These are phyloP conservation scores for Kalanchoe fedtschenkoi DNA, from an alignment of 164 flowering plant species.

Conservation along the genomic window DNA sequence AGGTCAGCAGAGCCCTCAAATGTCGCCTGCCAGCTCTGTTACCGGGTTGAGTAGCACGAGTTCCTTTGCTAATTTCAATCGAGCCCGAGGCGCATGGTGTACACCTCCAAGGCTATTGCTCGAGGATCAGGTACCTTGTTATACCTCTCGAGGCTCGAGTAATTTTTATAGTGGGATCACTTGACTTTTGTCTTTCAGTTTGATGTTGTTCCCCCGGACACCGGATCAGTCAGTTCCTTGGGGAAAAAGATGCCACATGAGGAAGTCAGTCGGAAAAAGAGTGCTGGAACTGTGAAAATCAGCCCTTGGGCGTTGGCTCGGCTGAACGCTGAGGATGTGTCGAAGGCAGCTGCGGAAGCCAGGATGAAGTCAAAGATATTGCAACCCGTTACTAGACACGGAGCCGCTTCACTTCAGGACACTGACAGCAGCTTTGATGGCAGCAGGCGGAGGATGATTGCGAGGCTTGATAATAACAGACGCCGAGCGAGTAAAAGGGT, in stretches of 20 bases:
- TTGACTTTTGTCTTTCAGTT: constrained; percentile 33
- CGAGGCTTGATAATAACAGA: constrained; percentile 43
- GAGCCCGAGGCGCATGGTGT: constrained; percentile 92
- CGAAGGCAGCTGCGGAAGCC: constrained; percentile 83
- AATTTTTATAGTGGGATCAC: too few species aligned
- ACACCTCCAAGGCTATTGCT: constrained; percentile 93
- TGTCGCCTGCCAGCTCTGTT: constrained; percentile 88
- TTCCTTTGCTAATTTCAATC: constrained; percentile 72
- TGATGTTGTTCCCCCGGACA: constrained; percentile 91
- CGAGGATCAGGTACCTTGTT: constrained; percentile 85
- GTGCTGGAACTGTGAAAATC: constrained; percentile 58
- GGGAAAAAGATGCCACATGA: constrained; percentile 48
- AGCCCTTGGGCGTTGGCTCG: constrained; percentile 95
- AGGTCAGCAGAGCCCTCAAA: constrained; percentile 88
- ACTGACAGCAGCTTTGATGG: constrained; percentile 66
- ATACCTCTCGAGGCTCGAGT: too few species aligned
- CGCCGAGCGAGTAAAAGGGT: constrained; percentile 48
- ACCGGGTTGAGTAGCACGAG: constrained; percentile 97
- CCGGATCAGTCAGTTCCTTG: constrained; percentile 56
- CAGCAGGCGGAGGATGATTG: constrained; percentile 44
- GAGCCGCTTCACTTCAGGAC: constrained; percentile 34
- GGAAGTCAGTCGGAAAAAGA: constrained; percentile 54
- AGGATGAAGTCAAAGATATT: constrained; percentile 77
- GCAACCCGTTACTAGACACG: constrained; percentile 62
- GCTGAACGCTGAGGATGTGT: constrained; percentile 79